Evolutionary conservation across 768 basidiomycete species (phyloP), one percentile per base, ranked within the genome.

Genomic region (Lactarius hatsudake): DNA sequence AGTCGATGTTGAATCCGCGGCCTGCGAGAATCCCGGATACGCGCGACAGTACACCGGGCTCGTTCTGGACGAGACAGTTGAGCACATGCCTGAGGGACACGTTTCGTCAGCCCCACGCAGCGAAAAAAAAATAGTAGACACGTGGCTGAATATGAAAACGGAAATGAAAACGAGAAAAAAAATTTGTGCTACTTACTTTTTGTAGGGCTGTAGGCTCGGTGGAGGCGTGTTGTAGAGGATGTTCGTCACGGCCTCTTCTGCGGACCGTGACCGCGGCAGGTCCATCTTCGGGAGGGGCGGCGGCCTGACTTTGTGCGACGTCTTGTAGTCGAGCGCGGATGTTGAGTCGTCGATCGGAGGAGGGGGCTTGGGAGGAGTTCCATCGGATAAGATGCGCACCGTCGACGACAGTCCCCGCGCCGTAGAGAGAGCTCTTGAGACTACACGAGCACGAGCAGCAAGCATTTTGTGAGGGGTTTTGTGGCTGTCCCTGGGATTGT

Each of bases 51-150:
- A 99, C 97, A 74, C 97, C 97, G 3, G 97, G 97, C 79, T 99
- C 97, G 76, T 99, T 98, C 78, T 99, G 97, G 4, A 98, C 97
- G 67, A 99, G 87, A 77, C 96, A 98, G 80, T 99, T 98, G 69
- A 98, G 84, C 65, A 96, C 86, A 75, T 98, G 96, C 77, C 95
- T 98, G 73, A 18, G 10, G 8, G 43, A 13, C 28, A 30, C 32
- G 30, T 30, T 32, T 32, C n/a, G 34, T 59, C 13, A 59, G 58
- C 58, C 20, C 30, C 30, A 5, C 26, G 38, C 59, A 17, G 18
- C 42, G 23, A 5, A 13, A 59, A 51, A 62, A 20, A 38, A 26
- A 6, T 65, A 63, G 69, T 66, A 62, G 61, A 63, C 63, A 57
- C 61, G 38, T 40, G 38, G 38, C 69, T 66, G 13, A 64, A 69